Base-by-base conservation (phyloP, 163 green algal genomes). In the Scenedesmus sp. region DNA sequence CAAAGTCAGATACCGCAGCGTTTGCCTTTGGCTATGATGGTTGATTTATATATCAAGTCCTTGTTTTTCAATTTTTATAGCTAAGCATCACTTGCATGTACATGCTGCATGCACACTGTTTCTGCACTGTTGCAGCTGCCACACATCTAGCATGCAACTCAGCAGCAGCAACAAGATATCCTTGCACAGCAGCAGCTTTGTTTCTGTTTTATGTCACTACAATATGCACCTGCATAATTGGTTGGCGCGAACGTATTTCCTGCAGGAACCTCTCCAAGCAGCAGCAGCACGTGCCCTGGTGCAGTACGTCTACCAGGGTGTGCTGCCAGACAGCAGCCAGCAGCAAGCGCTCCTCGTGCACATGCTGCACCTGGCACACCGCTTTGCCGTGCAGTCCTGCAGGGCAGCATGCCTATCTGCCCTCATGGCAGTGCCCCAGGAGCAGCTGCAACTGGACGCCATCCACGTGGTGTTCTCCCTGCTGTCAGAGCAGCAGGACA, bases 351-450 rank as follows among this genome's bases (percentile, higher is more conserved):
- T 89, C n/a, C 23, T 92, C 23, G 89, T 92, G 20, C 60, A 89
- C 56, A 89, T 92, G 89, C 82, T 92, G 89, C 60, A 88, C 54
- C 9, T 92, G 4, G 23, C 62, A 8, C 81, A 92, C 56, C 16
- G 18, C 82, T 92, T 85, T 56, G 26, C n/a, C 2, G 89, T 92
- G 79, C 15, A 26, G 20, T 60, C 67, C 1, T 74, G 52, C 52
- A 13, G 13, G 23, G 2, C 20, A 70, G 89, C 89, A 54, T 92
- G 89, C 82, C 62, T 89, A 3, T 4, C 13, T 3, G 59, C 57
- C 3, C 82, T 92, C 67, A 54, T 92, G 89, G 82, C 64, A 56
- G 59, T 84, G 23, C 89, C 8, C 26, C 64, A 88, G 60, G 82
- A 56, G 23, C 64, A 88, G 46, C n/a, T 89, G 54, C 81, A 87